Conservation (phyloP, 2,329 filamentous ascomycete genomes). For the Paecilomyces variotii region DNA sequence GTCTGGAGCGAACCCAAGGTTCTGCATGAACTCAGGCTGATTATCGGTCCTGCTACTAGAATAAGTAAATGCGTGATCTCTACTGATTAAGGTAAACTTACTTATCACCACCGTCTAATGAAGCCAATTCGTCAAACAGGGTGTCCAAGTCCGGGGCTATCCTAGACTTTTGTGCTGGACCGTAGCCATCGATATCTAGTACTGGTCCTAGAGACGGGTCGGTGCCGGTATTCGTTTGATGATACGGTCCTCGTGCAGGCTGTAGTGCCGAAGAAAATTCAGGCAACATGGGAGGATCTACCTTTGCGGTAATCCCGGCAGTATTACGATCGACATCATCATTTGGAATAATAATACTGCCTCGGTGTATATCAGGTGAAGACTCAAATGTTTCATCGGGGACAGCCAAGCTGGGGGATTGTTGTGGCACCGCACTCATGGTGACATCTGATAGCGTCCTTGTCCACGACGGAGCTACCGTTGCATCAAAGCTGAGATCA, state of each 20-base stretch:
- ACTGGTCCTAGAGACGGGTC: not conserved
- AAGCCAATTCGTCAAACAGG: constrained; percentile 51
- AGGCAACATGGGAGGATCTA: not conserved
- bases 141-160: constrained; percentile 38
- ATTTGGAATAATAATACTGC: constrained; percentile 6
- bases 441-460: constrained; percentile 17
- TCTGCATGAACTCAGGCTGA: constrained; percentile 32
- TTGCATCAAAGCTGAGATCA: constrained; percentile 12
- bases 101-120: constrained; percentile 47
- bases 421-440: constrained; percentile 16
- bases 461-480: constrained; percentile 21
- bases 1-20: constrained; percentile 28
- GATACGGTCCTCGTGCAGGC: not conserved
- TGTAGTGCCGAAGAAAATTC: not conserved
- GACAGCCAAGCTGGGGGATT: constrained; percentile 14
- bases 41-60: constrained; percentile 19
- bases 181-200: constrained; percentile 23
- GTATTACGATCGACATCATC: not conserved
- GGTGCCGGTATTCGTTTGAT: not conserved
- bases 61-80: constrained; percentile 7
- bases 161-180: constrained; percentile 17
- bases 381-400: constrained; percentile 12
- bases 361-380: constrained; percentile 11
- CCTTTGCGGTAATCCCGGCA: not conserved
- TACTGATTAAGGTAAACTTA: constrained; percentile 11